phyloP scores from a whole-genome alignment of 2,329 filamentous ascomycete species.

The Biscogniauxia mediterranea region DNA sequence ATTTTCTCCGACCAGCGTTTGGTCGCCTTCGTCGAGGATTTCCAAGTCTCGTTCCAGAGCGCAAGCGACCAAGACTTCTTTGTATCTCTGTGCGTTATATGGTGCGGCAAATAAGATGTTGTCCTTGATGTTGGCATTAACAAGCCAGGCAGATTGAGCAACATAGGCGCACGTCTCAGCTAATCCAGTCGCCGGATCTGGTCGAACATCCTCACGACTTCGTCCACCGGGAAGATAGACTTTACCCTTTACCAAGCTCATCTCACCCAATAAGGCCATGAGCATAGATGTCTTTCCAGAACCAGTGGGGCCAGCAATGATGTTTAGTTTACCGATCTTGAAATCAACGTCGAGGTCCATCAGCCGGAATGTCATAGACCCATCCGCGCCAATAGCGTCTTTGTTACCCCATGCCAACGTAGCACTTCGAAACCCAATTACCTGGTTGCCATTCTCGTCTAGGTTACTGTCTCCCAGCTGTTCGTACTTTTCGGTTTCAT shows the following conservation, averaged over 20 bases:
- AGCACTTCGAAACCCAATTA: constrained; percentile 81
- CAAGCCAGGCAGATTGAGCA: constrained; percentile 93
- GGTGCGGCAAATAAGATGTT: constrained; percentile 90
- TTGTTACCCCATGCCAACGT: constrained; percentile 87
- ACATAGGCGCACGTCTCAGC: constrained; percentile 95
- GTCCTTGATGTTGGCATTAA: constrained; percentile 92
- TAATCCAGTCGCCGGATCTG: constrained; percentile 79
- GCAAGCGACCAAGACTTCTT: constrained; percentile 85
- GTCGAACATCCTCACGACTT: constrained; percentile 79
- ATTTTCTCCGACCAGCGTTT: constrained; percentile 94
- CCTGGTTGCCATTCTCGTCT: constrained; percentile 65
- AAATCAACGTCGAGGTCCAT: constrained; percentile 84
- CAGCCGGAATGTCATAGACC: constrained; percentile 75
- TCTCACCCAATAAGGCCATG: constrained; percentile 95
- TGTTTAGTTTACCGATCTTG: constrained; percentile 80
- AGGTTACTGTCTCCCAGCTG: constrained; percentile 72
- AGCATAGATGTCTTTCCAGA: constrained; percentile 94
- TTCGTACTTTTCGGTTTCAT: constrained; percentile 92
- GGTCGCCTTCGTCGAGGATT: constrained; percentile 87
- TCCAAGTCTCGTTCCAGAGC: constrained; percentile 87
- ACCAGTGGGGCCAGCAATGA: constrained; percentile 89
- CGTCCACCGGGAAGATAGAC: constrained; percentile 83
- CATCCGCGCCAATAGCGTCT: constrained; percentile 58
- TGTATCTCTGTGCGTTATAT: constrained; percentile 79
- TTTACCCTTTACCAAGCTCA: constrained; percentile 78